A percentile compares a stretch with the other conserved stretches of the same genome.
Evolutionary conservation across 371 early-diverging fungal genomes (phyloP).

Genomic region (Umbelopsis sp.): DNA sequence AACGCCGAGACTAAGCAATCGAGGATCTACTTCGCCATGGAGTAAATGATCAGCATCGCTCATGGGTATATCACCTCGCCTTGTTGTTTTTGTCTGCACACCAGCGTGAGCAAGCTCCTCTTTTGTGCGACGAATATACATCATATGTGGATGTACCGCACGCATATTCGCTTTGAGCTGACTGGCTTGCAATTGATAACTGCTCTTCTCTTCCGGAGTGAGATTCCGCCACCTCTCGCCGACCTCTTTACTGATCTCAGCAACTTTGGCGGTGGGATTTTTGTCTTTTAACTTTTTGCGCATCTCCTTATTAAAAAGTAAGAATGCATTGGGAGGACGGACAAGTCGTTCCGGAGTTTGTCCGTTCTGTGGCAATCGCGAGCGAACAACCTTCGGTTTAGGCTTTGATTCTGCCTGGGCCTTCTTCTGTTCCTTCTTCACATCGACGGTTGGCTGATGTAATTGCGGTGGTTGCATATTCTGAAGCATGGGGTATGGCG

Average conservation of each 20-base stretch:
- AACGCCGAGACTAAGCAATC: constrained; percentile 20
- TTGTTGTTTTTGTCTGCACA: constrained; percentile 33
- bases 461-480: constrained; percentile 27
- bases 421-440: constrained; percentile 20
- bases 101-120: constrained; percentile 64
- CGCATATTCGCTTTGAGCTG: constrained; percentile 43
- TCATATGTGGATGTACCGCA: constrained; percentile 61
- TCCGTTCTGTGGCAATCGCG: constrained; percentile 28
- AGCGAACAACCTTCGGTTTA: constrained; percentile 11
- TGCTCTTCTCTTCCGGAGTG: constrained; percentile 40
- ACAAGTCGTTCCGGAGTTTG: constrained; percentile 40
- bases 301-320: constrained; percentile 70
- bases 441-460: constrained; percentile 25
- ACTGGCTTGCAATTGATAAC: constrained; percentile 44
- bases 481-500: constrained; percentile 11
- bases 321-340: constrained; percentile 71
- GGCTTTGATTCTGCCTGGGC: constrained; percentile 6
- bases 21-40: not conserved
- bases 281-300: constrained; percentile 63
- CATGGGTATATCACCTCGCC: constrained; percentile 20
- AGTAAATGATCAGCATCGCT: not conserved
- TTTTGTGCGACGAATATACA: constrained; percentile 72
- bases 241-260: constrained; percentile 68
- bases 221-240: constrained; percentile 62
- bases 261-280: constrained; percentile 67